These are phyloP conservation scores for Teratosphaeria gauchensis DNA, from an alignment of 2,329 filamentous ascomycete species.

Conservation along the genomic window DNA sequence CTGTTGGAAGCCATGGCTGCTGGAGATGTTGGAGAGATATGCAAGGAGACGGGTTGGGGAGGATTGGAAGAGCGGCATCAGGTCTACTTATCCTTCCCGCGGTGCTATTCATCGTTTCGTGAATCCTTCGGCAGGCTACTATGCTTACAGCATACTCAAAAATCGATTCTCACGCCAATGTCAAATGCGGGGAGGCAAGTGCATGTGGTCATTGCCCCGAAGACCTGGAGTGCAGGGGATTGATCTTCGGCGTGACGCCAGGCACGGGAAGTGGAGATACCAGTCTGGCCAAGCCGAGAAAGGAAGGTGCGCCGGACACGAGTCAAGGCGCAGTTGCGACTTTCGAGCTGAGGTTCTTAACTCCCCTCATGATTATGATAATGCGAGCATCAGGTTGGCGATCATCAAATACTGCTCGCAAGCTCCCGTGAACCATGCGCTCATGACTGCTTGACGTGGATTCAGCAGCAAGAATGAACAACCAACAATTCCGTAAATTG, in stretches of 20 bases:
- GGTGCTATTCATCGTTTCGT: not conserved
- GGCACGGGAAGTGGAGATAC: too few species aligned
- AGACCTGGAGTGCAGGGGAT: too few species aligned
- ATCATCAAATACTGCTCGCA: too few species aligned
- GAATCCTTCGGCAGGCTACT: not conserved
- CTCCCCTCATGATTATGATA: too few species aligned
- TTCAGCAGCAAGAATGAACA: conserved; percentile 65
- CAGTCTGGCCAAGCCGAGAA: not conserved
- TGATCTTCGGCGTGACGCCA: too few species aligned
- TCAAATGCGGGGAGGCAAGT: too few species aligned
- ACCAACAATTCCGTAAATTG: conserved; percentile 83
- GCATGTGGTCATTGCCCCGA: too few species aligned
- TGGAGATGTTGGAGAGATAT: not conserved
- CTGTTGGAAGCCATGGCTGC: conserved; percentile 3
- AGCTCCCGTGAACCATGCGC: not conserved
- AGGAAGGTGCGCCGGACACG: not conserved
- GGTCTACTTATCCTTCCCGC: not conserved
- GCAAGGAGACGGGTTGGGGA: not conserved
- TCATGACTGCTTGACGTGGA: not conserved
- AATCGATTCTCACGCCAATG: too few species aligned
- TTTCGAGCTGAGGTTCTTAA: not conserved
- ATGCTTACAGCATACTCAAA: not conserved
- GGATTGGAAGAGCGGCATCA: not conserved
- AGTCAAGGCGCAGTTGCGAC: not conserved
- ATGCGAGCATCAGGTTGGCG: too few species aligned